Evolutionary conservation across 2,329 filamentous ascomycete genomes (phyloP), one percentile per base, ranked within the genome.

Genomic region (Hirsutella rhossiliensis): DNA sequence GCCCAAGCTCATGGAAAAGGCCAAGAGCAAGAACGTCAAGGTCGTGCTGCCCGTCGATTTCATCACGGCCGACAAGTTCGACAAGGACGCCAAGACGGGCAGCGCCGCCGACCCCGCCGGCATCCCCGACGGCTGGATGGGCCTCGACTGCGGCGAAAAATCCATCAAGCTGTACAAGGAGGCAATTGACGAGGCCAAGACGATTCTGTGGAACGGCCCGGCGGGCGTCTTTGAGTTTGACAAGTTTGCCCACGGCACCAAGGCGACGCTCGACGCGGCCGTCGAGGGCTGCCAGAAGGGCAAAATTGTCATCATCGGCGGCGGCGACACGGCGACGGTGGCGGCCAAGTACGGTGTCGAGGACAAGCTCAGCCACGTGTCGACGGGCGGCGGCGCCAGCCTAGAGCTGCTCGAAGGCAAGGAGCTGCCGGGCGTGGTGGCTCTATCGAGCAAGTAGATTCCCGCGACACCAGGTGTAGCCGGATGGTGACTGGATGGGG

Each of bases 161-260:
- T 89, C 82, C 54, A 75, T 94, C 59, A 78, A 88, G 71, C 77
- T 94, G 45, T 97, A 85, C 81, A 80, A 90, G 74, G 72, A 83
- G 62, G 81, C 89, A 54, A 97, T 98, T 55, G 74, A 75, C 53
- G 81, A 90, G 59, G 80, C 90, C 52, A 81, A 96, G 77, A 98
- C 92, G 45, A 96, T 98, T 65, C 84, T 98, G 51, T 98, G 92
- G 92, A 98, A 98, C 74, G 92, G 92, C 45, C 92, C 92, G 44
- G 82, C 90, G 15, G 92, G 92, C 66, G 92, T 98, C 55, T 98
- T 98, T 59, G 92, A 98, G 78, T 84, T 97, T 61, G 87, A 96
- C 49, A 83, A 85, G 62, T 98, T 98, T 65, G 87, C 89, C 60
- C 82, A 75, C 50, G 92, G 87, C 56, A 98, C 92, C 60, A 94